A percentile compares a stretch with the other conserved stretches of the same genome.
Conservation (phyloP, 345 rosid species). For the Turnera subulata region DNA sequence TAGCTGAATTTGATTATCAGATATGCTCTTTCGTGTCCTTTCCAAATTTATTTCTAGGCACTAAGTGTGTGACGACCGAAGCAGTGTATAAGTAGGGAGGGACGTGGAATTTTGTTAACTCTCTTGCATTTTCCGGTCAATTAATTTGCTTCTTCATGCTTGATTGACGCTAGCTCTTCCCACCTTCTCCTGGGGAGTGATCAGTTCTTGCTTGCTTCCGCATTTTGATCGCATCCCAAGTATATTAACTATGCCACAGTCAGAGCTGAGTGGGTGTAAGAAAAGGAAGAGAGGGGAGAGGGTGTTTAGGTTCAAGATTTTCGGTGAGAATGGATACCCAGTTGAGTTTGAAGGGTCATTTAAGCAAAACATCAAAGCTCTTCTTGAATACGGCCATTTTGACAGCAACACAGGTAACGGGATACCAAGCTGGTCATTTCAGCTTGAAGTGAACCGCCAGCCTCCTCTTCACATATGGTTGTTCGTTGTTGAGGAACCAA, state of each 20-base stretch:
- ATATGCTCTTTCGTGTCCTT: constrained; percentile 20
- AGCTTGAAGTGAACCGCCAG: constrained; percentile 71
- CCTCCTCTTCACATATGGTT: constrained; percentile 68
- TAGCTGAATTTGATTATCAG: constrained; percentile 17
- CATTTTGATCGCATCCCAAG: background rate
- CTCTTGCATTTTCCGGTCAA: constrained; percentile 9
- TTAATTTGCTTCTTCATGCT: constrained; percentile 10
- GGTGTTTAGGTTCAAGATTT: constrained; percentile 65
- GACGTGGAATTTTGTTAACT: background rate
- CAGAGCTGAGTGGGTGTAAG: constrained; percentile 29
- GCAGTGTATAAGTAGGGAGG: background rate
- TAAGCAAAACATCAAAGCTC: constrained; percentile 49
- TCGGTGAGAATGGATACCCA: constrained; percentile 72
- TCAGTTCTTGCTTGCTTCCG: constrained; percentile 1
- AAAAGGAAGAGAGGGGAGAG: constrained; percentile 79
- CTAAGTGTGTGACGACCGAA: constrained; percentile 37
- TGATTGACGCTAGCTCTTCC: background rate
- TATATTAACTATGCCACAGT: constrained; percentile 27
- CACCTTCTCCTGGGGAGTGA: background rate
- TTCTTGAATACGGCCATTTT: constrained; percentile 60
- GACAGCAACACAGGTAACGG: constrained; percentile 36
- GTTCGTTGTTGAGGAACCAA: constrained; percentile 67
- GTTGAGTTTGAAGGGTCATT: constrained; percentile 59
- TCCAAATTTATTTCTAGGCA: constrained; percentile 49
- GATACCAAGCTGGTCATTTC: constrained; percentile 76